Conservation (phyloP, 2,329 filamentous ascomycete species). For the Nothopassalora personata region DNA sequence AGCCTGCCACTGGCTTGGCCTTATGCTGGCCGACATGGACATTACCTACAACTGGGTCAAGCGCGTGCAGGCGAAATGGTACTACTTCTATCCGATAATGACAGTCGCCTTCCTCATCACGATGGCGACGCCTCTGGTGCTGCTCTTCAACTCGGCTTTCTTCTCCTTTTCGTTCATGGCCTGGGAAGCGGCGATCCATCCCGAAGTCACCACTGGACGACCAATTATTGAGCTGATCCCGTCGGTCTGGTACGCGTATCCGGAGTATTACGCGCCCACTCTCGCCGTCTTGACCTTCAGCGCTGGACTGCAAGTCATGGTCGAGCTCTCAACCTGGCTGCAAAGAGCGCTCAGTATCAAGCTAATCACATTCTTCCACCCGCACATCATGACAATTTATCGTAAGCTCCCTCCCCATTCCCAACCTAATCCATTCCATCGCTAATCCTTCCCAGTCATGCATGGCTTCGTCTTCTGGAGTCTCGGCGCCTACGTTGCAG, state of each 20-base stretch:
- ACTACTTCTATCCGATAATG: slow-evolving; percentile 36
- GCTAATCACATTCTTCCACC: slow-evolving; percentile 40
- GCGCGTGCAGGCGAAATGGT: slow-evolving; percentile 34
- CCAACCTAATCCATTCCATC: neutral
- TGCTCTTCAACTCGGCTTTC: slow-evolving; percentile 35
- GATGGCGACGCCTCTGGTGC: slow-evolving; percentile 33
- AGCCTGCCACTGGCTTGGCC: slow-evolving; percentile 42
- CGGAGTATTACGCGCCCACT: slow-evolving; percentile 41
- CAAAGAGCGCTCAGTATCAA: slow-evolving; percentile 41
- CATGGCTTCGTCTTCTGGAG: slow-evolving; percentile 46
- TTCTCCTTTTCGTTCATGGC: slow-evolving; percentile 36
- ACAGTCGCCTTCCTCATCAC: slow-evolving; percentile 34
- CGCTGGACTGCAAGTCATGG: slow-evolving; percentile 31
- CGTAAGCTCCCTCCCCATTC: slow-evolving; percentile 15
- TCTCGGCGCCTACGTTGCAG: slow-evolving; percentile 36
- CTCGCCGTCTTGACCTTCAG: slow-evolving; percentile 42
- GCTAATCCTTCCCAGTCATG: slow-evolving; percentile 29
- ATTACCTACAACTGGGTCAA: slow-evolving; percentile 43
- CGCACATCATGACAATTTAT: slow-evolving; percentile 48
- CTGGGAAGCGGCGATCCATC: slow-evolving; percentile 42
- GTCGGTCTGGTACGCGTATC: slow-evolving; percentile 43
- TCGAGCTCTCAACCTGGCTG: slow-evolving; percentile 34
- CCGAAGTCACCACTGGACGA: slow-evolving; percentile 38
- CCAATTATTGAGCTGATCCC: slow-evolving; percentile 41
- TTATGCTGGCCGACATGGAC: slow-evolving; percentile 44